Evolutionary conservation across 495 filamentous ascomycete genomes (phyloP).

Genomic region (Cryomyces antarcticus): DNA sequence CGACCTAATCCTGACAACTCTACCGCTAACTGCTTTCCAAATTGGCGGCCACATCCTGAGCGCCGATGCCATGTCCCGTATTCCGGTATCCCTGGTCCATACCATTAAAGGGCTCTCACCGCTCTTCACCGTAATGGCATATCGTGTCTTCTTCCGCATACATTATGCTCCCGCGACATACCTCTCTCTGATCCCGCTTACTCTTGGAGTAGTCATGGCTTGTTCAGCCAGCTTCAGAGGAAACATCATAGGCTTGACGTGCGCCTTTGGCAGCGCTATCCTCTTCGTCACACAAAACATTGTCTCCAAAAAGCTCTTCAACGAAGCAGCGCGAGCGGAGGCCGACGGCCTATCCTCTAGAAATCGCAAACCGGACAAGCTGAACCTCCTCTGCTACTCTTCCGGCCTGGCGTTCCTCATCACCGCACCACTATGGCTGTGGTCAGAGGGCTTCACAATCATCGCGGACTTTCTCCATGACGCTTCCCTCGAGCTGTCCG

Average conservation of each 20-base stretch:
- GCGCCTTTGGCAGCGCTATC: conserved; percentile 67
- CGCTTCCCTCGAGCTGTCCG: conserved; percentile 35
- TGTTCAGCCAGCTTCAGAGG: conserved; percentile 78
- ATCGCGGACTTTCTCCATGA: conserved; percentile 51
- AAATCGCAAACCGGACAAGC: conserved; percentile 70
- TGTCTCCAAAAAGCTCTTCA: conserved; percentile 97
- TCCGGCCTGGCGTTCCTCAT: conserved; percentile 77
- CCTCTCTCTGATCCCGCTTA: conserved; percentile 78
- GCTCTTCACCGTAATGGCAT: conserved; percentile 85
- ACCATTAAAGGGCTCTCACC: conserved; percentile 99
- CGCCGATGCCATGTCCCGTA: conserved; percentile 80
- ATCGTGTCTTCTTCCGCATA: conserved; percentile 71
- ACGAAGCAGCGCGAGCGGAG: conserved; percentile 69
- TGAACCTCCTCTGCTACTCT: conserved; percentile 93
- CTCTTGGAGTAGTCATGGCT: conserved; percentile 80
- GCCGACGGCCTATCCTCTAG: conserved; percentile 35
- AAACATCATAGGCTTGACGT: conserved; percentile 70
- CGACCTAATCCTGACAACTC: conserved; percentile 68
- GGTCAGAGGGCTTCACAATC: conserved; percentile 64
- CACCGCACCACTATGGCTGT: conserved; percentile 86
- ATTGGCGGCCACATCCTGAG: conserved; percentile 83
- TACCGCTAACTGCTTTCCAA: conserved; percentile 82
- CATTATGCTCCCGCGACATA: conserved; percentile 79
- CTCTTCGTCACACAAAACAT: conserved; percentile 99
- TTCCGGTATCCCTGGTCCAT: conserved; percentile 91